These are phyloP conservation scores for Ophiostoma tasmaniense DNA, from an alignment of 2,329 filamentous ascomycete genomes.

Conservation along the genomic window DNA sequence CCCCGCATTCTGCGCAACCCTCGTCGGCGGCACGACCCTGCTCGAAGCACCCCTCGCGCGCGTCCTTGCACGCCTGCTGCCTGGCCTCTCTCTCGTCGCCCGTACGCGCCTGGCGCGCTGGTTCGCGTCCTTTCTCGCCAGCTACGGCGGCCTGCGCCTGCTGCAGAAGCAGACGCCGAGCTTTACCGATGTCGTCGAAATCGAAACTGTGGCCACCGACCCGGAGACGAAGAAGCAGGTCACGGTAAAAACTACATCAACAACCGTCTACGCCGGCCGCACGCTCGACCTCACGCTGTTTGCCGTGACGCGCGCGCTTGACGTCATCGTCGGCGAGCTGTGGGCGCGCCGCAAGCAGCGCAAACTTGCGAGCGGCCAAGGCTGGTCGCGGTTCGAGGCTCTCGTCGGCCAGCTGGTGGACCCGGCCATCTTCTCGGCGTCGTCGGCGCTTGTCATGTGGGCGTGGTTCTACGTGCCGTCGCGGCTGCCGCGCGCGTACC, in stretches of 20 bases:
- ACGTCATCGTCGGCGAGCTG: slow-evolving; percentile 57
- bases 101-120: slow-evolving; percentile 45
- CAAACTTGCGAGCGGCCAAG: slow-evolving; percentile 34
- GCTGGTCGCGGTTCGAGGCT: slow-evolving; percentile 40
- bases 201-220: background rate
- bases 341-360: slow-evolving; percentile 48
- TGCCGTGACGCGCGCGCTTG: slow-evolving; percentile 60
- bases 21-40: slow-evolving; percentile 53
- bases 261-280: slow-evolving; percentile 47
- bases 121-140: slow-evolving; percentile 49
- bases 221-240: background rate
- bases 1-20: slow-evolving; percentile 52
- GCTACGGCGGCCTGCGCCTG: slow-evolving; percentile 48
- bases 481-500: slow-evolving; percentile 63
- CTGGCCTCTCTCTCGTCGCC: slow-evolving; percentile 23
- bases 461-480: slow-evolving; percentile 73
- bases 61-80: slow-evolving; percentile 24
- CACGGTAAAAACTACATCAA: background rate
- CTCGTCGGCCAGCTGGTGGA: slow-evolving; percentile 45
- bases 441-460: slow-evolving; percentile 76
- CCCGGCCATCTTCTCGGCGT: slow-evolving; percentile 61
- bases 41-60: slow-evolving; percentile 28
- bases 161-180: slow-evolving; percentile 44
- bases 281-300: slow-evolving; percentile 81
- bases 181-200: slow-evolving; percentile 32